Conservation (phyloP, 306 rosid genomes). For the Senna siamea region DNA sequence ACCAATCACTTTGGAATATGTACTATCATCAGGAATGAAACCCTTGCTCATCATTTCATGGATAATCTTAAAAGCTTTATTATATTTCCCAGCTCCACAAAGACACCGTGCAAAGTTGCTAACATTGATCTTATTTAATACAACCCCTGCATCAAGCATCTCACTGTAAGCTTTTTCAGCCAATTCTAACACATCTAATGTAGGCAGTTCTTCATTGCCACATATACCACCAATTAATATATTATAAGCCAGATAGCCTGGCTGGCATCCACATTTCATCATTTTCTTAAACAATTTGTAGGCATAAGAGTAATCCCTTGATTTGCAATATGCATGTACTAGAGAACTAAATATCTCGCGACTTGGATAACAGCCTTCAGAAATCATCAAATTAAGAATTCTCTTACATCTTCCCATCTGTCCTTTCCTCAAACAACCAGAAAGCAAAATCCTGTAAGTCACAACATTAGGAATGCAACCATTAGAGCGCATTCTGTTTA, state of each 20-base stretch:
- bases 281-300: constrained; percentile 74
- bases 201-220: constrained; percentile 57
- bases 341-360: constrained; percentile 74
- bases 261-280: constrained; percentile 64
- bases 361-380: constrained; percentile 84
- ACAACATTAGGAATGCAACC: constrained; percentile 78
- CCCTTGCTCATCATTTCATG: constrained; percentile 83
- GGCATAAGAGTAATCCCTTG: constrained; percentile 69
- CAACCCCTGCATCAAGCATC: constrained; percentile 71
- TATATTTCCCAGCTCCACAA: constrained; percentile 74
- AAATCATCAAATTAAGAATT: constrained; percentile 80
- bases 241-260: constrained; percentile 77
- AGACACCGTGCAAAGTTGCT: constrained; percentile 75
- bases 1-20: constrained; percentile 83
- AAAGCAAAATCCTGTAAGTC: constrained; percentile 68
- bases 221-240: constrained; percentile 76
- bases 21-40: constrained; percentile 75
- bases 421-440: constrained; percentile 74
- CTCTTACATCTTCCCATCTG: constrained; percentile 85
- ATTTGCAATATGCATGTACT: constrained; percentile 75
- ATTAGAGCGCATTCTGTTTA: constrained; percentile 70
- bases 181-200: constrained; percentile 57
- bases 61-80: constrained; percentile 69
- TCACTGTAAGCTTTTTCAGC: constrained; percentile 81
- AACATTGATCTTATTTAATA: constrained; percentile 75